phyloP scores from a whole-genome alignment of 2,329 filamentous ascomycete genomes.

The Botrytis byssoidea region DNA sequence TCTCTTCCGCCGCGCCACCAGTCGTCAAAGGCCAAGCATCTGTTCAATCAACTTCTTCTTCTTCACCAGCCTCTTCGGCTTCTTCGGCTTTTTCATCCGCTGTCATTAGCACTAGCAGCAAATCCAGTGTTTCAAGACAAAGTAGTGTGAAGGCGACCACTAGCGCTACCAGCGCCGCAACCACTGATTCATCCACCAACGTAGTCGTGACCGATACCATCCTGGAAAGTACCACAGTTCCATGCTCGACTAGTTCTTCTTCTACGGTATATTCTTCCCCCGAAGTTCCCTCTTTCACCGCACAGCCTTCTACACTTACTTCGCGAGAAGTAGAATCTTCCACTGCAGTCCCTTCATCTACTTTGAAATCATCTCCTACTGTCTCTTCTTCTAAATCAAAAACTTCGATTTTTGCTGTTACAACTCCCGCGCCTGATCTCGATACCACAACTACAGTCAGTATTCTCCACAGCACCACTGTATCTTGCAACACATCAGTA shows the following conservation, averaged over 20 bases:
- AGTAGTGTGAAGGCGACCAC: background rate
- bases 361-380: background rate
- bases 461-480: constrained; percentile 6
- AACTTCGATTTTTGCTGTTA: background rate
- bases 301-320: background rate
- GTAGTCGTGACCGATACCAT: background rate
- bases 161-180: background rate
- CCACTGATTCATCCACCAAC: background rate
- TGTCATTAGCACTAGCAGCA: background rate
- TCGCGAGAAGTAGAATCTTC: background rate
- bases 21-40: constrained; percentile 20
- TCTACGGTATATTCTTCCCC: background rate
- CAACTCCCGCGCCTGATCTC: background rate
- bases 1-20: constrained; percentile 39
- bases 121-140: background rate
- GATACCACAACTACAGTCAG: background rate
- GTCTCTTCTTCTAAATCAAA: background rate
- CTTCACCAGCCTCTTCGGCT: background rate
- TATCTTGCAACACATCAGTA: constrained; percentile 6
- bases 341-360: background rate
- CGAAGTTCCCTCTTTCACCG: background rate
- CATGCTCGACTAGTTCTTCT: constrained; percentile 7
- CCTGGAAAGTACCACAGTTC: background rate
- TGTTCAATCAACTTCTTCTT: constrained; percentile 21
- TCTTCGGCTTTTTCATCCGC: background rate